Percentiles rank a stretch among this genome's conserved stretches.
Conservation (phyloP, 2,329 filamentous ascomycete species). For the Claviceps sp. region DNA sequence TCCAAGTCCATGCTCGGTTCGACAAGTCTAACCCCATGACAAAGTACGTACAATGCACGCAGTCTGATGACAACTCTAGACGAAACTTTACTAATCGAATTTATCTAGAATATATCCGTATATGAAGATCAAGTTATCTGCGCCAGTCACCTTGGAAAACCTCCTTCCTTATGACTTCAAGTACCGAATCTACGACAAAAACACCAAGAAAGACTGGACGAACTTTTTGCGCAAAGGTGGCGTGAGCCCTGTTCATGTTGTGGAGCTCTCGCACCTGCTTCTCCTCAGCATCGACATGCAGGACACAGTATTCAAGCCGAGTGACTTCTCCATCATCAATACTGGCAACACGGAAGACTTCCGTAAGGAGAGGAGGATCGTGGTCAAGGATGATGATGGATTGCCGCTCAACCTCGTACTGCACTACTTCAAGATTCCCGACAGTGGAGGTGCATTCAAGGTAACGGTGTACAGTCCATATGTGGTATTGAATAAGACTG, state of each 20-base stretch:
- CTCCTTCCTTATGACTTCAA: constrained; percentile 96
- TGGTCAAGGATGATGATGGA: constrained; percentile 75
- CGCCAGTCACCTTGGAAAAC: constrained; percentile 89
- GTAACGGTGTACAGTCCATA: constrained; percentile 93
- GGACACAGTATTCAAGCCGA: constrained; percentile 85
- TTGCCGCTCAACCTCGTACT: constrained; percentile 69
- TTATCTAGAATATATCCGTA: constrained; percentile 64
- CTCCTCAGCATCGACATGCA: constrained; percentile 93
- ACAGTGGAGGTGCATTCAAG: constrained; percentile 91
- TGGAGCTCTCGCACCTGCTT: constrained; percentile 86
- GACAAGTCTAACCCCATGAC: constrained; percentile 75
- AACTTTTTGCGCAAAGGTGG: constrained; percentile 96
- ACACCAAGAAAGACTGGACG: constrained; percentile 96
- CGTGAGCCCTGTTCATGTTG: constrained; percentile 91
- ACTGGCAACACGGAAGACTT: constrained; percentile 80
- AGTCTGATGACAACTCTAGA: not conserved
- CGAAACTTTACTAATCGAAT: not conserved
- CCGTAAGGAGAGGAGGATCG: constrained; percentile 62
- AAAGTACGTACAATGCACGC: constrained; percentile 32
- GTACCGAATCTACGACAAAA: constrained; percentile 97
- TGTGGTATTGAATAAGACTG: constrained; percentile 89
- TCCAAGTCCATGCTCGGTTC: constrained; percentile 81
- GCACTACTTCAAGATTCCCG: constrained; percentile 80
- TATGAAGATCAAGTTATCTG: constrained; percentile 85
- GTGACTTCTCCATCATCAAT: constrained; percentile 96